Percentiles rank a stretch among this genome's conserved stretches.
phyloP scores from a whole-genome alignment of 805 yeast genomes.

The Komagataella pastoris region DNA sequence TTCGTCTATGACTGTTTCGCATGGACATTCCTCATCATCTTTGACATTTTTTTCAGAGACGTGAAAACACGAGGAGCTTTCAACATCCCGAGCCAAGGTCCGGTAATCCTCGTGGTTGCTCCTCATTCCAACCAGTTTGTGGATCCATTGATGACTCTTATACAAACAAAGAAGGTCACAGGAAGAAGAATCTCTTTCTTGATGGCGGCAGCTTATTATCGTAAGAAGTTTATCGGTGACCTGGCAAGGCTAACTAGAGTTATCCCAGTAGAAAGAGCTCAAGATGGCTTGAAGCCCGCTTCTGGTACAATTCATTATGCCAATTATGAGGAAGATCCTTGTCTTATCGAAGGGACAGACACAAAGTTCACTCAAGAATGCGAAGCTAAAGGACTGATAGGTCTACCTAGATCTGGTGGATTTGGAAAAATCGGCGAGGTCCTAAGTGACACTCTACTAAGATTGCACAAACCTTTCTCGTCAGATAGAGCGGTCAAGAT shows the following conservation, averaged over 20 bases:
- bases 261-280: slow-evolving; percentile 88
- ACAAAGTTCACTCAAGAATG: slow-evolving; percentile 59
- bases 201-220: slow-evolving; percentile 73
- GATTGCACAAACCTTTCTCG: slow-evolving; percentile 57
- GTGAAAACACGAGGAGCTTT: slow-evolving; percentile 82
- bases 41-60: slow-evolving; percentile 68
- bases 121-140: slow-evolving; percentile 94
- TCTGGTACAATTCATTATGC: slow-evolving; percentile 44
- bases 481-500: slow-evolving; percentile 30
- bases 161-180: slow-evolving; percentile 53
- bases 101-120: slow-evolving; percentile 87
- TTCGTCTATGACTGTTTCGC: slow-evolving; percentile 12
- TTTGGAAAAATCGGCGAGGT: slow-evolving; percentile 59
- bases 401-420: slow-evolving; percentile 68
- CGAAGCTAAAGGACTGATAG: slow-evolving; percentile 52
- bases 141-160: slow-evolving; percentile 54
- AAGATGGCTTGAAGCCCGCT: slow-evolving; percentile 58
- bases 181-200: slow-evolving; percentile 65
- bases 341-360: slow-evolving; percentile 48
- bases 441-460: slow-evolving; percentile 54
- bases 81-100: slow-evolving; percentile 54
- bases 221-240: slow-evolving; percentile 55
- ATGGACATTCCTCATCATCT: slow-evolving; percentile 15
- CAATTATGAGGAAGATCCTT: slow-evolving; percentile 31
- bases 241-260: slow-evolving; percentile 65